phyloP scores from a whole-genome alignment of 1,284 basidiomycete species.

The Trichosporon sp. region DNA sequence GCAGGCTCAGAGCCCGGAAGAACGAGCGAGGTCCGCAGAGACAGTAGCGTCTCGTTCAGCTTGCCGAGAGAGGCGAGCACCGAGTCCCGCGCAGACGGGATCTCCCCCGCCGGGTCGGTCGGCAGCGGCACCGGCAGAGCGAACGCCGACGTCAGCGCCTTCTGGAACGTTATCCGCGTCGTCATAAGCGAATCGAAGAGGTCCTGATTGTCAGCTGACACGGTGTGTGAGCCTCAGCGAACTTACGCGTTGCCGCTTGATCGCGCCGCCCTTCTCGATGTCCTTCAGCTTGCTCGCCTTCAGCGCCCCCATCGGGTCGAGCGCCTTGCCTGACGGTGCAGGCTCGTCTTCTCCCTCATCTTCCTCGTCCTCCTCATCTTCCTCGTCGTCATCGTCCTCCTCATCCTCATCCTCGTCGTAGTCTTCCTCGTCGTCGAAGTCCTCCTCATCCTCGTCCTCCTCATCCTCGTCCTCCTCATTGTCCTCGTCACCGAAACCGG shows the following conservation, averaged over 20 bases:
- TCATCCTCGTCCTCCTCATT: conserved; percentile 51
- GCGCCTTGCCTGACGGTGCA: conserved; percentile 24
- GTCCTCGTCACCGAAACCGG: conserved; percentile 45
- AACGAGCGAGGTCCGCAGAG: conserved; percentile 58
- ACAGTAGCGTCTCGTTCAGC: conserved; percentile 53
- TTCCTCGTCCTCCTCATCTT: conserved; percentile 49
- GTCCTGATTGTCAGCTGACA: conserved; percentile 52
- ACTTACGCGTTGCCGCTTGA: conserved; percentile 74
- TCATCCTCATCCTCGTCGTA: conserved; percentile 53
- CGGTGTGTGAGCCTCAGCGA: neutral
- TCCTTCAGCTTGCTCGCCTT: conserved; percentile 47
- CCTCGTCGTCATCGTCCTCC: conserved; percentile 51
- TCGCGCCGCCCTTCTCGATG: conserved; percentile 66
- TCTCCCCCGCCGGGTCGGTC: conserved; percentile 29
- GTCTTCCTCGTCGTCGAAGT: conserved; percentile 45
- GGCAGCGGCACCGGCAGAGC: conserved; percentile 15
- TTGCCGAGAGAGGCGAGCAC: conserved; percentile 34
- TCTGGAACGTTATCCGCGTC: conserved; percentile 82
- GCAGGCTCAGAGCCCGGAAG: conserved; percentile 29
- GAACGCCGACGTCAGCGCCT: conserved; percentile 59
- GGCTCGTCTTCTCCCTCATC: conserved; percentile 40
- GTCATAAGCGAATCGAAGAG: conserved; percentile 81
- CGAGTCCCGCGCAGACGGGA: conserved; percentile 26
- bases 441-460: conserved; percentile 55
- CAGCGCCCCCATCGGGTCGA: conserved; percentile 52